Percentiles rank a stretch among this genome's conserved stretches.
These are phyloP conservation scores for Asclepias syriaca DNA, from an alignment of 257 asterid species.

Conservation along the genomic window DNA sequence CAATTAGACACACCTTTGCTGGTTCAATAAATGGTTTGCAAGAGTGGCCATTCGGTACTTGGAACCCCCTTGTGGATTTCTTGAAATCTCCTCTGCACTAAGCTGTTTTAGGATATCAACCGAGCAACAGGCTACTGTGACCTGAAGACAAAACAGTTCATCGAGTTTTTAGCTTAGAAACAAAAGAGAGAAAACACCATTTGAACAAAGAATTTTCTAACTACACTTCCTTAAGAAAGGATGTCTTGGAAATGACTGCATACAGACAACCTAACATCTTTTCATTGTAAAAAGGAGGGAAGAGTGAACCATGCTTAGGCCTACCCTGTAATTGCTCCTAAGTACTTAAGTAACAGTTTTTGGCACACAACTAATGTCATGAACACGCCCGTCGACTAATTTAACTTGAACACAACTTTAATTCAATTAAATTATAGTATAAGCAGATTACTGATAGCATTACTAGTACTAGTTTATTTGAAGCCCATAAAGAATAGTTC, in stretches of 20 bases:
- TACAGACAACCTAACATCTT: neutral
- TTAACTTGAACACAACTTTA: neutral
- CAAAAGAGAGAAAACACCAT: neutral
- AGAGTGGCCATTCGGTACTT: slow-evolving; percentile 81
- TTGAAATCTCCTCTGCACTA: slow-evolving; percentile 88
- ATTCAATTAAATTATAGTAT: neutral
- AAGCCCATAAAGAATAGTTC: slow-evolving; percentile 2
- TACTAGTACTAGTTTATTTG: neutral
- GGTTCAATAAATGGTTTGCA: slow-evolving; percentile 76
- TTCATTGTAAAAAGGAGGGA: neutral
- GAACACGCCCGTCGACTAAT: neutral
- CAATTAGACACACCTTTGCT: slow-evolving; percentile 53
- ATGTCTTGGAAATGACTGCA: neutral
- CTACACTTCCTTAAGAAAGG: neutral
- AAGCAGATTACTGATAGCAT: neutral
- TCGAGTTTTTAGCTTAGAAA: neutral
- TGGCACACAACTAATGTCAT: neutral
- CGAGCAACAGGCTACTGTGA: slow-evolving; percentile 78
- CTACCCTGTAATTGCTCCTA: neutral
- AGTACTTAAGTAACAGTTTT: neutral
- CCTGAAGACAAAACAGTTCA: slow-evolving; percentile 33
- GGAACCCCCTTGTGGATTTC: slow-evolving; percentile 79
- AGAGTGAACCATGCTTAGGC: neutral
- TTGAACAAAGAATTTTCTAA: neutral
- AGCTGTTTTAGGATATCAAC: slow-evolving; percentile 89